Evolutionary conservation across 805 yeast genomes (phyloP).

Genomic region (Blastobotrys robertii): DNA sequence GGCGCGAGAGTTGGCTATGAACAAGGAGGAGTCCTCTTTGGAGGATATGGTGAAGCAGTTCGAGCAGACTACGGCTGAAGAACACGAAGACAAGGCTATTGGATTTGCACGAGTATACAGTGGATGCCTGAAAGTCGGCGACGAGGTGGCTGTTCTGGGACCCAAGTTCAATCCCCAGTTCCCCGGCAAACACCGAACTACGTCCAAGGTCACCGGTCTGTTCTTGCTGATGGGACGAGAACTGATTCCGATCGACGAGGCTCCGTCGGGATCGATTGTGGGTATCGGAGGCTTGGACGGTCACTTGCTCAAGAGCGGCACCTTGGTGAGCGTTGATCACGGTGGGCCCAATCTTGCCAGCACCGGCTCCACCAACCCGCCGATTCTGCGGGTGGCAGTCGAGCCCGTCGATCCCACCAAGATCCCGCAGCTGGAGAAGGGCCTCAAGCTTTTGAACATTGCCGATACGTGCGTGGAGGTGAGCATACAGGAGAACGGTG

Average conservation of each 20-base stretch:
- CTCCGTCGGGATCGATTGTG: conserved; percentile 91
- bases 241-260: conserved; percentile 60
- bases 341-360: conserved; percentile 72
- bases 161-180: conserved; percentile 74
- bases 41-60: conserved; percentile 26
- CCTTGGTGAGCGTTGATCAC: conserved; percentile 49
- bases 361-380: conserved; percentile 65
- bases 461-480: conserved; percentile 95
- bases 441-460: conserved; percentile 65
- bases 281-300: conserved; percentile 90
- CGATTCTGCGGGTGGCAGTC: conserved; percentile 90
- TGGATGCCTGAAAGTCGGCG: conserved; percentile 72
- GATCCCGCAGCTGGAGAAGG: conserved; percentile 64
- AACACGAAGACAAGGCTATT: conserved; percentile 45
- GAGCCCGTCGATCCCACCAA: conserved; percentile 86
- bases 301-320: conserved; percentile 76
- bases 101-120: conserved; percentile 87
- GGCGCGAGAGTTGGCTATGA: conserved; percentile 18
- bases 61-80: conserved; percentile 27
- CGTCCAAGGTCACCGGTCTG: conserved; percentile 53
- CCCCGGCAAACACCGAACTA: conserved; percentile 41
- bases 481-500: conserved; percentile 81
- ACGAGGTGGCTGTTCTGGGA: conserved; percentile 63
- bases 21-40: background rate
- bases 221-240: conserved; percentile 91